Conservation (phyloP, 1,139 yeast species). For the Yamadazyma dendronema region DNA sequence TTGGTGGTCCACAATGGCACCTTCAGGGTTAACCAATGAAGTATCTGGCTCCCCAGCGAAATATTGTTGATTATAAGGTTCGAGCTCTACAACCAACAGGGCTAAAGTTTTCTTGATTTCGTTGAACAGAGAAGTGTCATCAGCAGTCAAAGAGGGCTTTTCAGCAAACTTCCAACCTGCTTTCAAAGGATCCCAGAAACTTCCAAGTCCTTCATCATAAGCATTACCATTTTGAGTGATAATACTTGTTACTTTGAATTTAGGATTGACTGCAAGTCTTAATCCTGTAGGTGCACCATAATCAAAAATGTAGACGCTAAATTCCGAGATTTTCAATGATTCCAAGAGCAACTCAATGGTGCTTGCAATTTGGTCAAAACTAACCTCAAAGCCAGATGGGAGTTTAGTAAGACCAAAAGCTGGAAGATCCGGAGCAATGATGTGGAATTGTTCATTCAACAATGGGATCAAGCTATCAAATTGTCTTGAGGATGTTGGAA, state of each 20-base stretch:
- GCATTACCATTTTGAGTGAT: slow-evolving; percentile 46
- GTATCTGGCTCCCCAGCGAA: slow-evolving; percentile 24
- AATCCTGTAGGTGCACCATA: slow-evolving; percentile 45
- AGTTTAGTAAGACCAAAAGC: slow-evolving; percentile 38
- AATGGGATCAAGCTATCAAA: slow-evolving; percentile 35
- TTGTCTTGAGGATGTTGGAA: slow-evolving; percentile 41
- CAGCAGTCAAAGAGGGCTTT: slow-evolving; percentile 8
- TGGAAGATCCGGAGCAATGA: slow-evolving; percentile 47
- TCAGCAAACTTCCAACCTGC: slow-evolving; percentile 27
- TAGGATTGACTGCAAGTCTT: slow-evolving; percentile 31
- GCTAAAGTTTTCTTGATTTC: slow-evolving; percentile 15
- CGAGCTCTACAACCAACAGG: slow-evolving; percentile 14
- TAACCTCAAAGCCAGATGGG: slow-evolving; percentile 23
- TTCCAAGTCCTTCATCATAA: slow-evolving; percentile 36
- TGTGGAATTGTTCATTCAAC: slow-evolving; percentile 31
- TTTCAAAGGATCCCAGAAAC: slow-evolving; percentile 36
- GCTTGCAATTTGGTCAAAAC: slow-evolving; percentile 31
- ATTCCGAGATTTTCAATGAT: slow-evolving; percentile 21
- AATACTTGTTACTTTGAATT: slow-evolving; percentile 26
- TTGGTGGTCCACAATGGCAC: slow-evolving; percentile 28
- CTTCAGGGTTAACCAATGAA: slow-evolving; percentile 27
- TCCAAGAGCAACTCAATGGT: slow-evolving; percentile 29
- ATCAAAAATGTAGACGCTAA: slow-evolving; percentile 37
- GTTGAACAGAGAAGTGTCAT: slow-evolving; percentile 9
- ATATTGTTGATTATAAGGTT: slow-evolving; percentile 27